phyloP scores from a whole-genome alignment of 2,329 filamentous ascomycete genomes.

The Sporothrix protearum region DNA sequence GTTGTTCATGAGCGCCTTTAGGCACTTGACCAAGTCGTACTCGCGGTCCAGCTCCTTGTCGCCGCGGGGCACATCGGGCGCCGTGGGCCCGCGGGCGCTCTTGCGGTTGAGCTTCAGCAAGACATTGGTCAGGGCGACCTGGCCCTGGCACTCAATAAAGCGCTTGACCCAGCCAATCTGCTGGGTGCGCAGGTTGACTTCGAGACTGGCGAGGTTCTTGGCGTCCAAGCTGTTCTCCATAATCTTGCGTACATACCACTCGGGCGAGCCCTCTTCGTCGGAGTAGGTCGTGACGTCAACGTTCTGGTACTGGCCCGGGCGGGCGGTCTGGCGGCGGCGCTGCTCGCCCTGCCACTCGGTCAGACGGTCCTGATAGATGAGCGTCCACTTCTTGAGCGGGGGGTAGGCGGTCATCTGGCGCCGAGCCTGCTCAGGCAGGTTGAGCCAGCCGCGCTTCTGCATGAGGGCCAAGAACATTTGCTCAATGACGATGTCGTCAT shows the following conservation, averaged over 20 bases:
- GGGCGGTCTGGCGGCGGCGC: conserved; percentile 73
- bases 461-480: conserved; percentile 90
- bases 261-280: conserved; percentile 91
- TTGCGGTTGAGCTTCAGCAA: conserved; percentile 90
- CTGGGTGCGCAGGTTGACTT: conserved; percentile 91
- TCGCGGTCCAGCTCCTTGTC: conserved; percentile 86
- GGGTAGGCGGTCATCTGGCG: conserved; percentile 96
- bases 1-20: conserved; percentile 98
- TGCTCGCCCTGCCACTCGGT: conserved; percentile 93
- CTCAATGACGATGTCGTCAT: conserved; percentile 79
- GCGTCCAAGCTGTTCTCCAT: conserved; percentile 92
- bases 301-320: conserved; percentile 66
- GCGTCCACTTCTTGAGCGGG: conserved; percentile 92
- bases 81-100: conserved; percentile 68
- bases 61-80: conserved; percentile 52
- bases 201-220: conserved; percentile 87
- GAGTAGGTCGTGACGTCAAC: conserved; percentile 70
- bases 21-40: conserved; percentile 96
- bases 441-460: conserved; percentile 97
- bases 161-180: conserved; percentile 96
- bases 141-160: conserved; percentile 95
- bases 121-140: conserved; percentile 91
- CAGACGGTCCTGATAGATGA: conserved; percentile 91
- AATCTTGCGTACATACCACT: conserved; percentile 96
- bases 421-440: conserved; percentile 87